Percentiles rank a stretch among this genome's conserved stretches.
Conservation (phyloP, 2,329 filamentous ascomycete genomes). For the Rhinocladiella similis region DNA sequence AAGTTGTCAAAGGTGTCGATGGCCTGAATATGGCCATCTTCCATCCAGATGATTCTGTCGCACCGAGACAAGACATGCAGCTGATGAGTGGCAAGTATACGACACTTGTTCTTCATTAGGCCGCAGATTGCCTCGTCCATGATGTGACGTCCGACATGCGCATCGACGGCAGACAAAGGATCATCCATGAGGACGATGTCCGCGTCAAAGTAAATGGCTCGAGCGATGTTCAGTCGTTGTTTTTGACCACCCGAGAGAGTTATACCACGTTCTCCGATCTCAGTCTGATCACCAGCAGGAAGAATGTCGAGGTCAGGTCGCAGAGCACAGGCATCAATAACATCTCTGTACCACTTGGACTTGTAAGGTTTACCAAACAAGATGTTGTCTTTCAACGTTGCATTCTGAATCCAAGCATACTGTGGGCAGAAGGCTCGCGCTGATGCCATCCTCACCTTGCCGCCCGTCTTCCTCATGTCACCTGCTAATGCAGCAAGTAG, state of each 20-base stretch:
- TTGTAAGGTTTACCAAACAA: slow-evolving; percentile 80
- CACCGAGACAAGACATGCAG: slow-evolving; percentile 88
- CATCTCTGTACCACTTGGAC: slow-evolving; percentile 74
- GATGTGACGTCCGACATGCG: slow-evolving; percentile 66
- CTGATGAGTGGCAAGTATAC: slow-evolving; percentile 91
- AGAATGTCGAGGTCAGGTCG: slow-evolving; percentile 87
- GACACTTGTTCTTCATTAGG: slow-evolving; percentile 81
- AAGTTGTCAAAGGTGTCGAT: slow-evolving; percentile 88
- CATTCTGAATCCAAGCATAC: slow-evolving; percentile 97
- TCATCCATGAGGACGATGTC: slow-evolving; percentile 66
- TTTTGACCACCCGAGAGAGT: slow-evolving; percentile 95
- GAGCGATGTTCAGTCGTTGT: slow-evolving; percentile 89
- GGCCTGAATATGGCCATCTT: slow-evolving; percentile 78
- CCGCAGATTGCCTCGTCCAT: slow-evolving; percentile 95
- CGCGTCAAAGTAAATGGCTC: slow-evolving; percentile 67
- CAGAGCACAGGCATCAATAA: slow-evolving; percentile 84
- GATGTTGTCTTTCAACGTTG: slow-evolving; percentile 84
- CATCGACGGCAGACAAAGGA: slow-evolving; percentile 57
- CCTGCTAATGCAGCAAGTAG: slow-evolving; percentile 85
- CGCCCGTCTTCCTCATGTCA: slow-evolving; percentile 83
- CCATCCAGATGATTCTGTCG: slow-evolving; percentile 91
- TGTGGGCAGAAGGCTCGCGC: slow-evolving; percentile 89
- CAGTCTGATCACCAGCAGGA: slow-evolving; percentile 83
- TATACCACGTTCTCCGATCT: slow-evolving; percentile 94
- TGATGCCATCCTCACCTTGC: slow-evolving; percentile 73